phyloP scores from a whole-genome alignment of 1,139 yeast genomes.

The Saccharomyces pastorianus region DNA sequence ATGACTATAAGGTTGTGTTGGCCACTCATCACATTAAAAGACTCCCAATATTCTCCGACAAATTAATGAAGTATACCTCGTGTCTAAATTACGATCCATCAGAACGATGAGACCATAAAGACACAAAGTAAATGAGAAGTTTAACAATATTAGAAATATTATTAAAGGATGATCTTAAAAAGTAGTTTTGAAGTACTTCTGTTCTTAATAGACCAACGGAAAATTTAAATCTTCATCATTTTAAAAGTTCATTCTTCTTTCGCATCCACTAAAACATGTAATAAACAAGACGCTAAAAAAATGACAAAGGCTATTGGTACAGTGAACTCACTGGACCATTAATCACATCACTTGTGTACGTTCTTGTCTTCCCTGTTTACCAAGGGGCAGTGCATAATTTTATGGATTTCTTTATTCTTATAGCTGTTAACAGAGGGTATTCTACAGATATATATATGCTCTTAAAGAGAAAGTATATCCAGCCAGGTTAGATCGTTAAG shows the following conservation, averaged over 20 bases:
- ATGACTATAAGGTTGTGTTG: conserved; percentile 29
- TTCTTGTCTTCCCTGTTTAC: not conserved
- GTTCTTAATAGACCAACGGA: conserved; percentile 31
- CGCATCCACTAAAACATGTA: not conserved
- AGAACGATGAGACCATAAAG: conserved; percentile 11
- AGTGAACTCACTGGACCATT: conserved; percentile 1
- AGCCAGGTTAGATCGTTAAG: too few species aligned
- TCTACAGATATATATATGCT: not conserved
- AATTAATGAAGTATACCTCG: conserved; percentile 1
- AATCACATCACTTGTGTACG: not conserved
- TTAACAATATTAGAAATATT: conserved; percentile 11
- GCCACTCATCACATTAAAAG: conserved; percentile 34
- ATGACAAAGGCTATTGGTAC: not conserved
- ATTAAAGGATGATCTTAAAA: conserved; percentile 20
- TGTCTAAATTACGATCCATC: conserved; percentile 6
- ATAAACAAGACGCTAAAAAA: not conserved
- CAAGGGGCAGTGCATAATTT: too few species aligned
- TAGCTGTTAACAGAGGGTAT: too few species aligned
- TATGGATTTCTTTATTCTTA: too few species aligned
- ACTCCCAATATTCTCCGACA: conserved; percentile 11
- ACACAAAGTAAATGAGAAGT: conserved; percentile 13
- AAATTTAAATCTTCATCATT: conserved; percentile 26
- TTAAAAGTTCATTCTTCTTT: conserved; percentile 2
- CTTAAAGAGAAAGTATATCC: not conserved
- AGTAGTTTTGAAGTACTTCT: conserved; percentile 22